These are phyloP conservation scores for Calonectria montana DNA, from an alignment of 2,329 filamentous ascomycete genomes.

Conservation along the genomic window DNA sequence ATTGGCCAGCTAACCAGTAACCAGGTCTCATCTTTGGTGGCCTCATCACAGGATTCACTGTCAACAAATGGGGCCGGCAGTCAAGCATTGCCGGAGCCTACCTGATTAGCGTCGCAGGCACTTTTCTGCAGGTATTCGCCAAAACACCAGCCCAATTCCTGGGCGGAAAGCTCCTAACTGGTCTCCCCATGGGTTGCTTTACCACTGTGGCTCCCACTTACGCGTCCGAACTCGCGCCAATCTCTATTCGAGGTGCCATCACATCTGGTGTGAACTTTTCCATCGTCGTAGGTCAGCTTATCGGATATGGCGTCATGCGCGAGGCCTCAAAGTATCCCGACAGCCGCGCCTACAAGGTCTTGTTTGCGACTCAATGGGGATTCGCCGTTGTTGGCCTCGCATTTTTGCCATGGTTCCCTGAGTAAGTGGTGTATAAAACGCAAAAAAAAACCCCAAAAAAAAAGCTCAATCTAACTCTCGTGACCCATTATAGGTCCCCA, in stretches of 20 bases:
- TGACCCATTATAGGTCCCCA: slow-evolving; percentile 22
- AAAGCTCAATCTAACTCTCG: not conserved
- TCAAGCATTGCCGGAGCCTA: not conserved
- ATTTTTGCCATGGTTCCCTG: slow-evolving; percentile 47
- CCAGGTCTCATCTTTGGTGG: slow-evolving; percentile 6
- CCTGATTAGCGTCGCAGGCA: slow-evolving; percentile 4
- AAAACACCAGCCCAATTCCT: slow-evolving; percentile 1
- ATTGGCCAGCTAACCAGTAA: not conserved
- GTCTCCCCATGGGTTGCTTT: slow-evolving; percentile 31
- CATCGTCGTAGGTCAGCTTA: slow-evolving; percentile 36
- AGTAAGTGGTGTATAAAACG: slow-evolving; percentile 29
- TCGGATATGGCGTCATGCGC: slow-evolving; percentile 36
- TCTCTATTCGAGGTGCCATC: slow-evolving; percentile 37
- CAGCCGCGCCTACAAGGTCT: slow-evolving; percentile 36
- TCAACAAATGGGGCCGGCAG: slow-evolving; percentile 9
- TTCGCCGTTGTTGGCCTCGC: slow-evolving; percentile 41
- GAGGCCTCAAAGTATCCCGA: slow-evolving; percentile 41
- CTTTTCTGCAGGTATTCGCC: slow-evolving; percentile 15
- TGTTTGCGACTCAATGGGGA: slow-evolving; percentile 48
- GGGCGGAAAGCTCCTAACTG: slow-evolving; percentile 13
- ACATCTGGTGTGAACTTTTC: slow-evolving; percentile 40
- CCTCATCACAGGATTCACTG: not conserved
- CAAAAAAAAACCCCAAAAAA: not conserved
- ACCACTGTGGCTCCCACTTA: slow-evolving; percentile 37
- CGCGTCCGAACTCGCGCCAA: slow-evolving; percentile 38